phyloP scores from a whole-genome alignment of 2,329 filamentous ascomycete species.

The Stachybotrys elegans region DNA sequence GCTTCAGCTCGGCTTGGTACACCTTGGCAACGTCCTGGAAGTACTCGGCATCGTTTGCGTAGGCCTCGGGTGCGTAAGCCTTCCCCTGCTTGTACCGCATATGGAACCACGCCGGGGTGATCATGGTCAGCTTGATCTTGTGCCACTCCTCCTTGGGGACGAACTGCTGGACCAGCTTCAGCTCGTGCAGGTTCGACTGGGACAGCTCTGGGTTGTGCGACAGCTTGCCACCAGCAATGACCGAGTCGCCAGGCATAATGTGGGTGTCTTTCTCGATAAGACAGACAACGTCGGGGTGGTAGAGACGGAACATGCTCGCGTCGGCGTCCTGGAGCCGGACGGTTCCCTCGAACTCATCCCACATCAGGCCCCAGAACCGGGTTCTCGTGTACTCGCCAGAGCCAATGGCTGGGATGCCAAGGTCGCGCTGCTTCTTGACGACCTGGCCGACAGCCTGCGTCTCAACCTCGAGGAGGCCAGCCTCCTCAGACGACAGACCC shows the following conservation, averaged over 20 bases:
- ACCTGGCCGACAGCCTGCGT: slow-evolving; percentile 47
- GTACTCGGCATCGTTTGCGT: slow-evolving; percentile 41
- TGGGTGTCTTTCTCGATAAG: slow-evolving; percentile 47
- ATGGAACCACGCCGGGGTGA: slow-evolving; percentile 41
- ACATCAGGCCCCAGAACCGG: slow-evolving; percentile 41
- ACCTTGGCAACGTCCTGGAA: slow-evolving; percentile 61
- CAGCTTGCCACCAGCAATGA: slow-evolving; percentile 46
- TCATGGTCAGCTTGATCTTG: slow-evolving; percentile 50
- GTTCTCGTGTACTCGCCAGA: slow-evolving; percentile 65
- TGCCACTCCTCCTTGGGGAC: slow-evolving; percentile 42
- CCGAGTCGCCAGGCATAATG: slow-evolving; percentile 52
- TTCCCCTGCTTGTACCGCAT: slow-evolving; percentile 22
- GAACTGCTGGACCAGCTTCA: slow-evolving; percentile 39
- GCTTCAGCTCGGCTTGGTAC: slow-evolving; percentile 57
- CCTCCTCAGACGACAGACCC: slow-evolving; percentile 44
- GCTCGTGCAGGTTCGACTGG: slow-evolving; percentile 44
- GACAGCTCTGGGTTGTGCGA: slow-evolving; percentile 35
- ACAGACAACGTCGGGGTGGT: slow-evolving; percentile 50
- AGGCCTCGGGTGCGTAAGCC: slow-evolving; percentile 19
- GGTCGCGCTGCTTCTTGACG: slow-evolving; percentile 61
- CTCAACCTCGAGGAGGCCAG: slow-evolving; percentile 54
- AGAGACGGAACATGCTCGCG: slow-evolving; percentile 46
- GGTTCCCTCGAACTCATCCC: slow-evolving; percentile 49
- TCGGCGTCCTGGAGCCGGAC: slow-evolving; percentile 44
- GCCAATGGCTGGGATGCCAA: slow-evolving; percentile 62